These are phyloP conservation scores for Cladorrhinum sp. DNA, from an alignment of 2,329 filamentous ascomycete species.

Conservation along the genomic window DNA sequence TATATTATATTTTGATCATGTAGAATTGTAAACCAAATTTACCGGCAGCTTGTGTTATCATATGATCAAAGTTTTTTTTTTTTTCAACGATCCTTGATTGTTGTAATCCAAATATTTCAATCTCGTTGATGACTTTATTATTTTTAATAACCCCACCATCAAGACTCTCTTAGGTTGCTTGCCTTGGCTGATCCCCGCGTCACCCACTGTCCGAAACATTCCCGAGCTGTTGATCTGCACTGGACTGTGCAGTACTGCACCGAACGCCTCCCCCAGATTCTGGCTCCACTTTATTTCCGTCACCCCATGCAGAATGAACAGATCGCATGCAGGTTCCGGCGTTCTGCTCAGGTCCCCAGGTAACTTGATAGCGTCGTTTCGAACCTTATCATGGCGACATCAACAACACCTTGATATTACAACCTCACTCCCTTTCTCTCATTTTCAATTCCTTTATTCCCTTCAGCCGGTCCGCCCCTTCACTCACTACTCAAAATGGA, in stretches of 20 bases:
- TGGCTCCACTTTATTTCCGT: background rate
- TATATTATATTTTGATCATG: no score
- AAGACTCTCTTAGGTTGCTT: background rate
- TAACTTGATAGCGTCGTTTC: no score
- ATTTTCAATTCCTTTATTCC: no score
- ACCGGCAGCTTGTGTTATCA: no score
- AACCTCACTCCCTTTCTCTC: background rate
- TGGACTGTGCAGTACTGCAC: no score
- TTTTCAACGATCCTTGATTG: no score
- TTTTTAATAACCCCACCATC: background rate
- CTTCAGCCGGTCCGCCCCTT: no score
- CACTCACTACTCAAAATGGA: constrained; percentile 32
- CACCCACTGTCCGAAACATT: background rate
- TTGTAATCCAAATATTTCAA: no score
- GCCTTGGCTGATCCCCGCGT: background rate
- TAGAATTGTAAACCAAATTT: no score
- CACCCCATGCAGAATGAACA: background rate
- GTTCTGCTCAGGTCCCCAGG: background rate
- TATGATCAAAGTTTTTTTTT: no score
- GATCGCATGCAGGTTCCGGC: background rate
- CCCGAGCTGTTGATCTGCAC: no score
- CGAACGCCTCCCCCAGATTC: background rate
- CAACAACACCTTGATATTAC: background rate
- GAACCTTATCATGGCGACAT: background rate
- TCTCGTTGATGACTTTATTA: background rate